Evolutionary conservation across 2,329 filamentous ascomycete genomes (phyloP).

Genomic region (Epichloe sibirici): DNA sequence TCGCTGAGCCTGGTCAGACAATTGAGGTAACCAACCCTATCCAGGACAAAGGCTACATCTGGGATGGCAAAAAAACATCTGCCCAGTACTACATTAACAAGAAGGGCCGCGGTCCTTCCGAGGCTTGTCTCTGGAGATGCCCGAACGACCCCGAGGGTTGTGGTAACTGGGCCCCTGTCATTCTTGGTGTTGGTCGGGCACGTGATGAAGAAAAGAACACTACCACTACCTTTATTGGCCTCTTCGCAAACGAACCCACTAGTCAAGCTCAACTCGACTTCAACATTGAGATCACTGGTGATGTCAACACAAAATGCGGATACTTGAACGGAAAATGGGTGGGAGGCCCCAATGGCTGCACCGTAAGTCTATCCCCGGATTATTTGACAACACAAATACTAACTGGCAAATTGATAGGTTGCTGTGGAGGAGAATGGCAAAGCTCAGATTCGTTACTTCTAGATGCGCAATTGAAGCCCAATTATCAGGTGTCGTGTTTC

Average conservation of each 20-base stretch:
- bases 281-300: constrained; percentile 64
- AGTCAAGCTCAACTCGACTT: constrained; percentile 59
- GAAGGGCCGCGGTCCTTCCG: constrained; percentile 48
- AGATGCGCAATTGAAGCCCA: constrained; percentile 6
- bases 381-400: neutral
- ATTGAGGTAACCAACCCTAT: constrained; percentile 64
- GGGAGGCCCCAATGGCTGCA: constrained; percentile 56
- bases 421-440: constrained; percentile 27
- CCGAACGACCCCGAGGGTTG: constrained; percentile 35
- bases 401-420: constrained; percentile 22
- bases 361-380: constrained; percentile 46
- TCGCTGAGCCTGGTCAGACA: constrained; percentile 45
- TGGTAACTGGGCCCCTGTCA: constrained; percentile 81
- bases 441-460: constrained; percentile 33
- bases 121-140: constrained; percentile 66
- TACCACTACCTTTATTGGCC: constrained; percentile 58
- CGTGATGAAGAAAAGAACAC: no score
- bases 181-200: constrained; percentile 68
- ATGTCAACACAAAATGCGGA: constrained; percentile 46
- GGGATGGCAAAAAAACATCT: constrained; percentile 62
- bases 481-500: neutral
- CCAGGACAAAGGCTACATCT: constrained; percentile 61
- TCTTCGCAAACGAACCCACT: constrained; percentile 76
- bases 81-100: constrained; percentile 98
- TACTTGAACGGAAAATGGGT: constrained; percentile 52